phyloP scores from a whole-genome alignment of 768 basidiomycete species.

The Trametes cingulata region DNA sequence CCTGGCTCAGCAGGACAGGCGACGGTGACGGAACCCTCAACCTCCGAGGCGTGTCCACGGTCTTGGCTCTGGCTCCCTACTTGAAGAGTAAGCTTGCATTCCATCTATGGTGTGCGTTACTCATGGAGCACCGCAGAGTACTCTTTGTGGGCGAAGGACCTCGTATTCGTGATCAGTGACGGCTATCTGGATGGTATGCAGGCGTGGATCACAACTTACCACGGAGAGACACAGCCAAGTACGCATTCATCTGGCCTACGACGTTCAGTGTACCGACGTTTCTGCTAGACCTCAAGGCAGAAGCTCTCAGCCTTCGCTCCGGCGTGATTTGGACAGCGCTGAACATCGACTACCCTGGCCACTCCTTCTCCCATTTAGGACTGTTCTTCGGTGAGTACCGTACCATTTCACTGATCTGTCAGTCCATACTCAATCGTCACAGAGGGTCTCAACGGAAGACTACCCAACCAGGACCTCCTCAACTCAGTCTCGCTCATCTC shows the following conservation, averaged over 20 bases:
- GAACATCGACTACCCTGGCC: constrained; percentile 93
- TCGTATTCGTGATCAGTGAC: constrained; percentile 88
- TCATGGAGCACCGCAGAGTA: constrained; percentile 49
- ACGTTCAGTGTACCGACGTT: background rate
- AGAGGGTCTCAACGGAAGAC: constrained; percentile 95
- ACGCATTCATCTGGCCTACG: constrained; percentile 14
- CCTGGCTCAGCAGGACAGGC: constrained; percentile 75
- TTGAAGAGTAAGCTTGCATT: constrained; percentile 62
- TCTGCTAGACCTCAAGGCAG: constrained; percentile 60
- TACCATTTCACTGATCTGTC: background rate
- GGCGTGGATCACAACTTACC: constrained; percentile 87
- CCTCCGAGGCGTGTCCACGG: constrained; percentile 81
- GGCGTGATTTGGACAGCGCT: constrained; percentile 96
- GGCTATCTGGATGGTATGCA: constrained; percentile 90
- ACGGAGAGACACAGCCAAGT: constrained; percentile 70
- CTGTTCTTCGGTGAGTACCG: constrained; percentile 78
- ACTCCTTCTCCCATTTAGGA: constrained; percentile 96
- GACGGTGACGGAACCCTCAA: constrained; percentile 66
- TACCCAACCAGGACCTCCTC: constrained; percentile 94
- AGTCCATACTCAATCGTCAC: constrained; percentile 7
- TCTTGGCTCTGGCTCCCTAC: constrained; percentile 82
- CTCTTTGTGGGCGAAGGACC: constrained; percentile 93
- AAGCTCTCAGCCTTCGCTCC: constrained; percentile 63
- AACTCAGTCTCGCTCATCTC: constrained; percentile 80
- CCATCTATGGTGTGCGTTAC: background rate